A percentile compares a stretch with the other conserved stretches of the same genome.
phyloP scores from a whole-genome alignment of 78 protist species.

The Capsaspora owczarzaki region DNA sequence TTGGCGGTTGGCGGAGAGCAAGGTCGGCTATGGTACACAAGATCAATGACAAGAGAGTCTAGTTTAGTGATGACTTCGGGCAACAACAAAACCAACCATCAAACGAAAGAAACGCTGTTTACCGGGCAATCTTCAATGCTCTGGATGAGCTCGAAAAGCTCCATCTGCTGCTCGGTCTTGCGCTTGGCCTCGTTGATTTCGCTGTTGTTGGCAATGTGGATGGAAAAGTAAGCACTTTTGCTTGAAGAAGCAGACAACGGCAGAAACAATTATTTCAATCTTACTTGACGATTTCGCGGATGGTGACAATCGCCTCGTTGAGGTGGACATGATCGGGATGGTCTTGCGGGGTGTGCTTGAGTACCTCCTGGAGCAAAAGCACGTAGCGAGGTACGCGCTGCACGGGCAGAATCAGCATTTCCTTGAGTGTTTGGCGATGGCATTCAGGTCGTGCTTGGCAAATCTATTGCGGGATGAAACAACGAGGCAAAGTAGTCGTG shows the following conservation, averaged over 20 bases:
- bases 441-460: not conserved
- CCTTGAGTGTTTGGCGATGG: not conserved
- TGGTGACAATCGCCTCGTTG: not conserved
- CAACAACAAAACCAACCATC: too few species aligned
- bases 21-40: too few species aligned
- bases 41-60: too few species aligned
- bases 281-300: too few species aligned
- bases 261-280: too few species aligned
- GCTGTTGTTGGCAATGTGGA: not conserved
- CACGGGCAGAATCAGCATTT: conserved; percentile 25
- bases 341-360: conserved; percentile 13
- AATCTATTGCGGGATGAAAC: not conserved
- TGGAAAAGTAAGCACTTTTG: not conserved
- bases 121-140: too few species aligned
- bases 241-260: too few species aligned
- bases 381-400: conserved; percentile 35
- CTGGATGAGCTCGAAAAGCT: too few species aligned
- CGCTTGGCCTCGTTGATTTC: not conserved
- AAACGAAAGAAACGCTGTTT: too few species aligned
- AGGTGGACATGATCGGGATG: not conserved
- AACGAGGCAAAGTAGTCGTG: not conserved
- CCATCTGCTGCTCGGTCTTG: too few species aligned
- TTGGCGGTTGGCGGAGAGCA: too few species aligned
- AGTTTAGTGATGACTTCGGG: too few species aligned
- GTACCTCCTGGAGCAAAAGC: conserved; percentile 10